Percentiles rank a stretch among this genome's conserved stretches.
Conservation (phyloP, 2,329 filamentous ascomycete genomes). For the Cladosporium sp. region DNA sequence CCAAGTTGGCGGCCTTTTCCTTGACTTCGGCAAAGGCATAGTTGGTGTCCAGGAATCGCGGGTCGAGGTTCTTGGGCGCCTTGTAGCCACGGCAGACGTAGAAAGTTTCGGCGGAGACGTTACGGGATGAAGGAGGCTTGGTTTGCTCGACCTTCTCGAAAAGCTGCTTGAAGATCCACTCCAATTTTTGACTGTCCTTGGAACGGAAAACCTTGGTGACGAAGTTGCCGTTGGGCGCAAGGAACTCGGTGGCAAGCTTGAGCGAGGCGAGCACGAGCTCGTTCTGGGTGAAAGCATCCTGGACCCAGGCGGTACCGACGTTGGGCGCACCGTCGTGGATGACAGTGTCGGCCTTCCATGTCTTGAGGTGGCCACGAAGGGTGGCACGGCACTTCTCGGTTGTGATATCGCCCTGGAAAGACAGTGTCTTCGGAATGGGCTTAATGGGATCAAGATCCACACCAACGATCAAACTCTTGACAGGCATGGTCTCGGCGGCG, state of each 20-base stretch:
- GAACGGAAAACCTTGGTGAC: constrained; percentile 97
- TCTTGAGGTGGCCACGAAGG: constrained; percentile 84
- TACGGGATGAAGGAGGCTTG: constrained; percentile 91
- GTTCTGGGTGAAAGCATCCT: constrained; percentile 97
- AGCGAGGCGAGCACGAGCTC: constrained; percentile 86
- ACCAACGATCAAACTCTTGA: constrained; percentile 83
- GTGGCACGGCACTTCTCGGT: constrained; percentile 93
- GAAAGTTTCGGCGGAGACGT: constrained; percentile 97
- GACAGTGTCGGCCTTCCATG: constrained; percentile 92
- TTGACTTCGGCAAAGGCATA: constrained; percentile 91
- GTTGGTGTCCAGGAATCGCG: constrained; percentile 82
- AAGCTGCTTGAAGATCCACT: constrained; percentile 97
- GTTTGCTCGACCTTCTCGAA: constrained; percentile 95
- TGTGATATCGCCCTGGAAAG: constrained; percentile 96
- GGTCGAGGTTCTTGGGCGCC: constrained; percentile 88
- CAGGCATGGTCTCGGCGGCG: constrained; percentile 89
- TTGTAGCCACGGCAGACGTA: constrained; percentile 95
- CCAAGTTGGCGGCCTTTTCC: constrained; percentile 83
- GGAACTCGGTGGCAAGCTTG: constrained; percentile 90
- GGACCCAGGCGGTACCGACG: constrained; percentile 95
- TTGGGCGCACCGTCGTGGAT: constrained; percentile 97
- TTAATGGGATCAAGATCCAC: constrained; percentile 96
- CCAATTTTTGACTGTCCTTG: constrained; percentile 90
- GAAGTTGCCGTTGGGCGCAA: constrained; percentile 84
- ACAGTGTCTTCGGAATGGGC: constrained; percentile 86